Percentiles rank a stretch among this genome's conserved stretches.
phyloP scores from a whole-genome alignment of 139 green algal genomes.

The Choricystis sp. region DNA sequence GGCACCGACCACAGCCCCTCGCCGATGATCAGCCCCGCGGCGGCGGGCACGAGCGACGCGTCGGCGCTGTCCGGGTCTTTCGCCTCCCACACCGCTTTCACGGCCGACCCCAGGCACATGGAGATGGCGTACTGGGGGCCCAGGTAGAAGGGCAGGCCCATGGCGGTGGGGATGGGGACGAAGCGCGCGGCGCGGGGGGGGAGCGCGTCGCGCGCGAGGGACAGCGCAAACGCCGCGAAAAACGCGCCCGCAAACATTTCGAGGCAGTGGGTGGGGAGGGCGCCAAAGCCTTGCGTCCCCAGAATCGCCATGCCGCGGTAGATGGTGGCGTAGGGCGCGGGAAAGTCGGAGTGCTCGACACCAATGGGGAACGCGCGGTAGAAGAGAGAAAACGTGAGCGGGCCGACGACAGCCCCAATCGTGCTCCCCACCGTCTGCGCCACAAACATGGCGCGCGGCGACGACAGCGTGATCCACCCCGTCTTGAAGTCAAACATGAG shows the following conservation, averaged over 20 bases:
- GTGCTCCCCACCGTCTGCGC: slow-evolving; percentile 17
- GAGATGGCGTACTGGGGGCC: slow-evolving; percentile 9
- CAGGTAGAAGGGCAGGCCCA: slow-evolving; percentile 30
- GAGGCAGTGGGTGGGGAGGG: slow-evolving; percentile 29
- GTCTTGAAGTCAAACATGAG: slow-evolving; percentile 29
- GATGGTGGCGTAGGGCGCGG: slow-evolving; percentile 25
- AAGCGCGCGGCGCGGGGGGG: slow-evolving; percentile 10
- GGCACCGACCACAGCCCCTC: slow-evolving; percentile 17
- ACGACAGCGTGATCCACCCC: slow-evolving; percentile 15
- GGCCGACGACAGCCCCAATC: slow-evolving; percentile 14
- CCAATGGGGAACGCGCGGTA: slow-evolving; percentile 13
- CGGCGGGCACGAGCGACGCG: slow-evolving; percentile 1
- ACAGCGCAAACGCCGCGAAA: slow-evolving; percentile 13
- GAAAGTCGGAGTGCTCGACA: slow-evolving; percentile 16
- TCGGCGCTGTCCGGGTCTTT: neutral
- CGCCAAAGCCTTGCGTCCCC: slow-evolving; percentile 14
- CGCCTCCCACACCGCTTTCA: slow-evolving; percentile 8
- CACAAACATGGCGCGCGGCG: slow-evolving; percentile 22
- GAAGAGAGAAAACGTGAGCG: slow-evolving; percentile 24
- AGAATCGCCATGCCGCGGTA: slow-evolving; percentile 32
- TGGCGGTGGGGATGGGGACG: slow-evolving; percentile 32
- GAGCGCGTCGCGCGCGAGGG: slow-evolving; percentile 16
- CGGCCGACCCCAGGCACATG: slow-evolving; percentile 9
- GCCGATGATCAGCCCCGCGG: slow-evolving; percentile 9
- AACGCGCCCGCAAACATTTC: slow-evolving; percentile 19